Base-by-base conservation (phyloP, 2,329 filamentous ascomycete genomes). In the Dryadomyces sulphureus region DNA sequence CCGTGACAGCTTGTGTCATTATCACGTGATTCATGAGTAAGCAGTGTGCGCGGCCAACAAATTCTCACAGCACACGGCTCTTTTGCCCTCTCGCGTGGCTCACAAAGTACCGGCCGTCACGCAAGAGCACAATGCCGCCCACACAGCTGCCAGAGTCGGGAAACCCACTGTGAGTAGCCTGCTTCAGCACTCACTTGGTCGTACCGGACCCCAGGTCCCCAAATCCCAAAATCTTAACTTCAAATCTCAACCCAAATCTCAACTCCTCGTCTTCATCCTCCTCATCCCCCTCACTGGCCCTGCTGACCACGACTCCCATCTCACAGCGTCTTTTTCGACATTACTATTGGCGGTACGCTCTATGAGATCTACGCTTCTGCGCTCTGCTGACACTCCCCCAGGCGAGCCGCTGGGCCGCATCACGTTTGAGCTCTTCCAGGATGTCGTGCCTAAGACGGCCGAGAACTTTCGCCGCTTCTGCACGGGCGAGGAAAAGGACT, bases 381-480 rank as follows among this genome's bases (percentile, higher is more conserved):
- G 19, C 5, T 30, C 25, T 14, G 40, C 22, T 9, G 22, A n/a
- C 19, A n/a, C 9, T 19, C 20, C 27, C 20, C 2, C 24, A 92
- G 88, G 88, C 50, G 85, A 93, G 58, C 81, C 85, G 3, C 75
- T 94, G 16, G 89, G 89, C 52, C 81, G 88, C 48, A 79, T 94
- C 58, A 89, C 84, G 54, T 88, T 94, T 62, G 86, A 95, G 65
- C 77, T 98, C 50, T 95, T 92, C 70, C 79, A 81, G 50, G 75
- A 94, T 64, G 71, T 83, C 20, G 84, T 87, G 0, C 88, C 89
- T 52, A 81, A 81, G 57, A 96, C 92, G 8, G 86, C 88, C 25
- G 92, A 96, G 64, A 96, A 96, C 69, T 96, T 98, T 62, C 84
- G 89, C 41, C 87, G 93, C 60, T 94, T 94, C 67, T 95, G 89